A percentile compares a stretch with the other conserved stretches of the same genome.
Conservation (phyloP, 352 stramenopile genomes). For the Peronosclerospora sorghi region DNA sequence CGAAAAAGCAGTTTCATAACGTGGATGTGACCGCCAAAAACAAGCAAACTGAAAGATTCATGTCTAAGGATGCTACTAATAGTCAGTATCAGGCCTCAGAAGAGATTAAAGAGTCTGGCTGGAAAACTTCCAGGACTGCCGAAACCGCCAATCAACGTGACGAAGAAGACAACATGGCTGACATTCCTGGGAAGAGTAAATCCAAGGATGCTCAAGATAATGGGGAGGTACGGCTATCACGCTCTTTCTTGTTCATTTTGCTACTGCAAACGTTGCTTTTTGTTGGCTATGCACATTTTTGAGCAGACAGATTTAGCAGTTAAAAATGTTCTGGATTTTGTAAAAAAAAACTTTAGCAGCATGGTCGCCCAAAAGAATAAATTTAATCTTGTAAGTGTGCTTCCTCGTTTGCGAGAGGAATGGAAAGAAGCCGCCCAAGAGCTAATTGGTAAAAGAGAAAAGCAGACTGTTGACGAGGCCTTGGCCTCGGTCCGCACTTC, state of each 20-base stretch:
- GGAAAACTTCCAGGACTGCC: conserved; percentile 19
- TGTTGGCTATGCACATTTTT: conserved; percentile 7
- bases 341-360: conserved; percentile 43
- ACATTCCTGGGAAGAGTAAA: conserved; percentile 3
- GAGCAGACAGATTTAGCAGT: conserved; percentile 21
- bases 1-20: conserved; percentile 57
- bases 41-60: conserved; percentile 48
- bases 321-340: conserved; percentile 36
- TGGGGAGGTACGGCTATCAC: conserved; percentile 7
- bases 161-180: conserved; percentile 4
- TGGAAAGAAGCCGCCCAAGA: conserved; percentile 66
- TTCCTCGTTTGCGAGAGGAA: conserved; percentile 44
- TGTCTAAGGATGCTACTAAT: conserved; percentile 49
- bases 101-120: conserved; percentile 52
- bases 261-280: neutral
- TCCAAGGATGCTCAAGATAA: conserved; percentile 7
- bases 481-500: conserved; percentile 55
- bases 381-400: conserved; percentile 38
- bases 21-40: conserved; percentile 52
- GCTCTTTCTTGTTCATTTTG: neutral
- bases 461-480: conserved; percentile 63
- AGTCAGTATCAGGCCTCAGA: conserved; percentile 44
- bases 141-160: conserved; percentile 13
- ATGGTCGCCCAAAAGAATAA: conserved; percentile 47
- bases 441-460: conserved; percentile 66